Evolutionary conservation across 176 grass and related monocot species (phyloP), one percentile per base, ranked within the genome.

Genomic region (Oryza punctata): DNA sequence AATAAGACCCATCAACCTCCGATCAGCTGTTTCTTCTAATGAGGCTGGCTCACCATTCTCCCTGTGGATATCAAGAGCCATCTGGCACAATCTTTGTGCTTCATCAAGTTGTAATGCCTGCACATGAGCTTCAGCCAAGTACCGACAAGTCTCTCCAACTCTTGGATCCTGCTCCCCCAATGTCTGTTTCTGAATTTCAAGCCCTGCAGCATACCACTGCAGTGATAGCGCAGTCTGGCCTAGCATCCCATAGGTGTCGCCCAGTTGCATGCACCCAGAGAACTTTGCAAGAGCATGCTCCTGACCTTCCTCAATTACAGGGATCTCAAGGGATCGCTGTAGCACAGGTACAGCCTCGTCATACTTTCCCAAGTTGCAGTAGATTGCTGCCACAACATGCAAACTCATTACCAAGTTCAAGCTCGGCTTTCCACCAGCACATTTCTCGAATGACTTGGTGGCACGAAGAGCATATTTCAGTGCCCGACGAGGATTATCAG

Each of bases 221-320:
- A 98, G 71, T 30, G 95, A 94, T 6, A 77, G 87, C 29, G 92
- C 95, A 27, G 88, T 88, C 85, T 93, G 95, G 40, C 95, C 95
- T 73, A 98, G 83, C 85, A 98, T 92, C 19, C 89, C 90, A 52
- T 93, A 91, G 50, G 90, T 98, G 71, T 98, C 95, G 11, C 95
- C 95, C 43, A 98, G 69, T 69, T 93, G 95, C 95, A 98, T 98
- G 81, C 88, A 91, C 35, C 95, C 95, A 27, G 95, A 98, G 75
- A 98, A 98, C 79, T 95, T 98, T 3, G 95, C 95, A 69, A 98
- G 89, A 37, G 90, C 95, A 66, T 98, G 95, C 21, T 98, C 89
- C 82, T 90, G 87, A n/a, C 91, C 92, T 89, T 95, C 71, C 76
- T 94, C 92, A 11, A 86, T 73, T n/a, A 91, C 90, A 49, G 92